A percentile compares a stretch with the other conserved stretches of the same genome.
Conservation (phyloP, 345 rosid species). For the Brassica carinata region DNA sequence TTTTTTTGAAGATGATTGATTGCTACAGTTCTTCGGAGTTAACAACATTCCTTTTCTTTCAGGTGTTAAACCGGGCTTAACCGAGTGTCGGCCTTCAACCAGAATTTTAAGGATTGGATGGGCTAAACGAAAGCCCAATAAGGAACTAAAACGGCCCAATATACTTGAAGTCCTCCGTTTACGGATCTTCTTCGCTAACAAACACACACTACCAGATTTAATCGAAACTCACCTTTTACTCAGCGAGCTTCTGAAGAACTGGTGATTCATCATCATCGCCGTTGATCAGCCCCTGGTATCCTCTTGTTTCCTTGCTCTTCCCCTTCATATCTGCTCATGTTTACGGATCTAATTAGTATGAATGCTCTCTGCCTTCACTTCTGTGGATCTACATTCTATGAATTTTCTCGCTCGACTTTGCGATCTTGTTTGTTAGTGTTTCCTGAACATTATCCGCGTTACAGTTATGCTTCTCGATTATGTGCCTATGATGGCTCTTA, state of each 20-base stretch:
- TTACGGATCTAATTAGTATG: not conserved
- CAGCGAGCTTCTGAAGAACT: slow-evolving; percentile 25
- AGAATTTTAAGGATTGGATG: not conserved
- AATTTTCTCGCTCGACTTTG: not conserved
- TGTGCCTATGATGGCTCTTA: slow-evolving; percentile 12
- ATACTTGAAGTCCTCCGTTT: not conserved
- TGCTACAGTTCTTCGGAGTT: slow-evolving; percentile 12
- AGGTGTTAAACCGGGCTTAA: slow-evolving; percentile 31
- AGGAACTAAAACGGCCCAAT: slow-evolving; percentile 17
- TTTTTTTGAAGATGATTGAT: slow-evolving; percentile 37
- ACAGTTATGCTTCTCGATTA: not conserved
- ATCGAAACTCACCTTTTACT: slow-evolving; percentile 13
- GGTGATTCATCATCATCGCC: slow-evolving; percentile 15
- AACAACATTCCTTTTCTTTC: slow-evolving; percentile 17
- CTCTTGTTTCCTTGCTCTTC: slow-evolving; percentile 10
- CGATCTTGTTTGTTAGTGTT: slow-evolving; percentile 11
- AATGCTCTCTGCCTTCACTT: slow-evolving; percentile 11
- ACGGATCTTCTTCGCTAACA: not conserved
- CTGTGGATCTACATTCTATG: slow-evolving; percentile 21
- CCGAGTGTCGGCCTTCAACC: slow-evolving; percentile 2
- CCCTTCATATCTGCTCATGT: not conserved
- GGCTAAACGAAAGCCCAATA: slow-evolving; percentile 25
- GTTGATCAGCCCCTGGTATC: slow-evolving; percentile 32
- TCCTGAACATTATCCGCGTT: not conserved
- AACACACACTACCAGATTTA: slow-evolving; percentile 9